Evolutionary conservation across 2,329 filamentous ascomycete species (phyloP), one percentile per base, ranked within the genome.

Genomic region (Hirsutella rhossiliensis): DNA sequence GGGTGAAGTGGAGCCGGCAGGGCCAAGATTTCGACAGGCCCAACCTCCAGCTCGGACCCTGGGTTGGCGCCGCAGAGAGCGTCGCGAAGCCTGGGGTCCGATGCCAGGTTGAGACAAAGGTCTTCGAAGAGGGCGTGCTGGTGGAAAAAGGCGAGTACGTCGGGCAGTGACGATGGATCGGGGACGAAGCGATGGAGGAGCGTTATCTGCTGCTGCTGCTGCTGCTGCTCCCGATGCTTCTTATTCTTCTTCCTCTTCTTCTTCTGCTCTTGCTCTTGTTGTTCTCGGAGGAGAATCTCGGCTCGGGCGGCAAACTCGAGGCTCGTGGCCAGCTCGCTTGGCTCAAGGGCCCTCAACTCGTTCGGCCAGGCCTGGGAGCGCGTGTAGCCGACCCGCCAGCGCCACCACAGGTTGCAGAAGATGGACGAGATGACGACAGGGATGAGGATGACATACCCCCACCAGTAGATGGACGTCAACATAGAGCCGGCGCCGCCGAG

Each of bases 391-490:
- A 75, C 60, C 19, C 62, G 56, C 4, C 54, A 54, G 2, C 71
- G 57, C 68, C 69, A 75, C 54, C 69, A 66, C n/a, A 63, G 56
- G 42, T 75, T 75, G 52, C 67, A 68, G 8, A 65, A 55, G 2
- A 70, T 58, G 1, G 69, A 63, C 0, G 63, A 58, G 3, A 69
- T 45, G 9, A 76, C 69, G 48, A 73, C 73, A 0, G 72, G 73
- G 3, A 69, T 59, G 5, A 76, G 55, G 0, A 75, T 60, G 0
- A 73, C 58, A 41, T 77, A 77, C 2, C 67, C 73, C 64, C 66
- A 71, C 73, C 73, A 76, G 27, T 56, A 51, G 3, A 66, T 68
- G 0, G 71, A 66, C 0, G 71, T 75, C 3, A 74, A 53, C 58
- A 76, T 62, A 0, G 70, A 72, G 2, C 63, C 72, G 1, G 63